Evolutionary conservation across 768 basidiomycete species (phyloP), one percentile per base, ranked within the genome.

Genomic region (Dentipellis sp.): DNA sequence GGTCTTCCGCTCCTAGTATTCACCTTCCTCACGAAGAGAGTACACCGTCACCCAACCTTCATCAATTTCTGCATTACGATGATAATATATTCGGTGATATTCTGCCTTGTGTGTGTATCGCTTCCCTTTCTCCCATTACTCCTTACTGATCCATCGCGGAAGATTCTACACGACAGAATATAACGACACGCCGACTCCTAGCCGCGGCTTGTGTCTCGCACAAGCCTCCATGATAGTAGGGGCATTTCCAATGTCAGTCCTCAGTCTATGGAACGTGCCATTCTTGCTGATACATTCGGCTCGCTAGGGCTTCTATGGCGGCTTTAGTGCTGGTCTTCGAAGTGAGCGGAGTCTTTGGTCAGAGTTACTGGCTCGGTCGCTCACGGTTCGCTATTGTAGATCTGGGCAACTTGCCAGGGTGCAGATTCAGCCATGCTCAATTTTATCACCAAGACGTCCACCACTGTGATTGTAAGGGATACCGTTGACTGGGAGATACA

Each of bases 11-110:
- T 78, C 10, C 68, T 82, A 39, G 65, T 83, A 35, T 57, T 72
- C 11, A 80, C 76, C 10, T 75, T 75, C 50, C 61, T 77, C 16
- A 74, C 72, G 52, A 76, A 71, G 60, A 72, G 69, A 45, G 64
- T 75, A 23, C 66, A 69, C 38, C 75, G 78, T 54, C 78, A 77
- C 53, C 77, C 80, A 0, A 75, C 76, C 1, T 71, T 83, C 60
- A 66, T 82, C 57, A 83, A 84, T 58, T 77, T 83, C 58, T 82
- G 79, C 56, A 53, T 77, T n/a, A 72, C 76, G 48, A 80, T 80
- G 79, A 72, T 78, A 10, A 60, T 83, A 42, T 81, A 76, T 61
- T 82, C 82, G 5, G 63, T 82, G 56, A 68, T 73, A 35, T 78
- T 75, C 62, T 76, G 72, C 61, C 58, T 84, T 17, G 63, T 75